phyloP scores from a whole-genome alignment of 495 filamentous ascomycete genomes.

The Oidiodendron maius region DNA sequence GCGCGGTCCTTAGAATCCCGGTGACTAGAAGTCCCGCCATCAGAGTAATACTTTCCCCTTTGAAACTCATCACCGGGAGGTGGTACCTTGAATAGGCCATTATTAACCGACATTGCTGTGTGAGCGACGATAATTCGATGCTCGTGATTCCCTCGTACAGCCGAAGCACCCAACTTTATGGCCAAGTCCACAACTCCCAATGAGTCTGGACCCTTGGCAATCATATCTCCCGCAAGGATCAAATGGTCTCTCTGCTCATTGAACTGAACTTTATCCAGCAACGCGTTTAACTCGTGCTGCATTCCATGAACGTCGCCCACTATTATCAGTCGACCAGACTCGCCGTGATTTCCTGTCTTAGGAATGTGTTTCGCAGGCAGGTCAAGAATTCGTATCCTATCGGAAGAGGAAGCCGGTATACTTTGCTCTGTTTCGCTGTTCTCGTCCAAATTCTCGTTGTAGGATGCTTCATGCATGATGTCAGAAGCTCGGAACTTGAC shows the following conservation, averaged over 20 bases:
- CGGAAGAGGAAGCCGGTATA: background rate
- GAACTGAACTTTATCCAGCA: conserved; percentile 66
- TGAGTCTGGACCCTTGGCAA: conserved; percentile 86
- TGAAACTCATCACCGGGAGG: conserved; percentile 10
- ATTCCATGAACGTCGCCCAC: conserved; percentile 93
- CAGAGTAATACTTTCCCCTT: conserved; percentile 8
- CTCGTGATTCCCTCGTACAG: conserved; percentile 91
- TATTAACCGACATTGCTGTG: conserved; percentile 24
- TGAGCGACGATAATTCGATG: conserved; percentile 62
- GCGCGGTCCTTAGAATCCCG: conserved; percentile 26
- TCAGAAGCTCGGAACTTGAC: background rate
- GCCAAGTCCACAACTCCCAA: conserved; percentile 70
- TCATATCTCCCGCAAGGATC: conserved; percentile 75
- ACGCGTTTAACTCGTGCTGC: conserved; percentile 51
- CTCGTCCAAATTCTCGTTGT: no score
- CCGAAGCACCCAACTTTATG: conserved; percentile 61
- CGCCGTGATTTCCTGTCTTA: conserved; percentile 19
- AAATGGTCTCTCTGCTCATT: conserved; percentile 62
- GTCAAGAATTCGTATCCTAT: conserved; percentile 26
- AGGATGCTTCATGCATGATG: no score
- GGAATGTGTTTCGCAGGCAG: conserved; percentile 32
- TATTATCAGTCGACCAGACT: conserved; percentile 48
- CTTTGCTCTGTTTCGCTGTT: no score
- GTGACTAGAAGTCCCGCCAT: conserved; percentile 27
- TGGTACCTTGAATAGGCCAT: conserved; percentile 24